Percentiles rank a stretch among this genome's conserved stretches.
Conservation (phyloP, 73 alveolate species). For the Tetrahymena borealis region DNA sequence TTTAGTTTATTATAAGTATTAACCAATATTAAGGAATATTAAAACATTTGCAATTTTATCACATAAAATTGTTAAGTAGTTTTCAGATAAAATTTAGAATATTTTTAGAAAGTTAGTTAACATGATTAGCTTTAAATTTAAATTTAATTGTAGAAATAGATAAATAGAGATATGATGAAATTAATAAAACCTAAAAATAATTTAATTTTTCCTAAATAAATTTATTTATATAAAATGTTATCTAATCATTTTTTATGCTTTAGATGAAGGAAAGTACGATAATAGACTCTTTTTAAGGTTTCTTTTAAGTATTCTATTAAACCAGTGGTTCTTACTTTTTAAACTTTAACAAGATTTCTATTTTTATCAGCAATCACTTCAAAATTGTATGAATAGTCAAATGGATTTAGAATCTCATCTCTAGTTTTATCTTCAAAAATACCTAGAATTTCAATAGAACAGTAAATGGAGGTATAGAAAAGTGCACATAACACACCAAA, state of each 20-base stretch:
- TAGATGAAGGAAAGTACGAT: background rate
- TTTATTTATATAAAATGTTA: too few species aligned
- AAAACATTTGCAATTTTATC: too few species aligned
- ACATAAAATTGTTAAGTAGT: too few species aligned
- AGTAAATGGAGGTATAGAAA: background rate
- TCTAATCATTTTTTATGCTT: background rate
- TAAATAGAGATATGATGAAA: too few species aligned
- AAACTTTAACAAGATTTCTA: background rate
- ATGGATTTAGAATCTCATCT: background rate
- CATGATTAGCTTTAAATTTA: too few species aligned
- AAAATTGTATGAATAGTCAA: background rate
- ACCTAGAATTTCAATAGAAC: background rate
- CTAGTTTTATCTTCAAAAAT: background rate
- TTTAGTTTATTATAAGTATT: too few species aligned
- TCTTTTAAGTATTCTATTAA: background rate
- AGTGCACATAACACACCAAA: background rate
- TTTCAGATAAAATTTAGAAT: too few species aligned
- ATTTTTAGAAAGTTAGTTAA: too few species aligned
- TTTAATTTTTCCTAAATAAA: too few species aligned
- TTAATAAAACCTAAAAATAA: too few species aligned
- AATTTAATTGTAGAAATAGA: too few species aligned
- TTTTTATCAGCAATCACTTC: background rate
- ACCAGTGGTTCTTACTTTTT: background rate
- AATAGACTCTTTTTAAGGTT: background rate
- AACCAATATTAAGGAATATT: too few species aligned